Percentiles rank a stretch among this genome's conserved stretches.
These are phyloP conservation scores for Globisporangium nagaii DNA, from an alignment of 352 stramenopile species.

Conservation along the genomic window DNA sequence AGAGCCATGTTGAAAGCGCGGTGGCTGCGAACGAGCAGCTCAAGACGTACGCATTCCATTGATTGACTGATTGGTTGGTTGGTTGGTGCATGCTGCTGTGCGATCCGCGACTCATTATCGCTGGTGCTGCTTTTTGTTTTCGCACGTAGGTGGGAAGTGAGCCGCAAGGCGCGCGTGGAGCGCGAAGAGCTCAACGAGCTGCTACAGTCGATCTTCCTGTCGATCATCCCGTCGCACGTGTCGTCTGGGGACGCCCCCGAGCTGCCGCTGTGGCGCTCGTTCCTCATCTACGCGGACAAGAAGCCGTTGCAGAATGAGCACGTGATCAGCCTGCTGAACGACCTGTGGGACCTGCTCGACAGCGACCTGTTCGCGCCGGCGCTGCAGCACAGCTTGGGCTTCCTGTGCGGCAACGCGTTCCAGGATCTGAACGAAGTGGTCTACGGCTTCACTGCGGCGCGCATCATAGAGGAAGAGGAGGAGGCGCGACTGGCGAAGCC, in stretches of 20 bases:
- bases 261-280: slow-evolving; percentile 46
- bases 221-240: slow-evolving; percentile 36
- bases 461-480: slow-evolving; percentile 23
- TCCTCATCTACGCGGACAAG: slow-evolving; percentile 78
- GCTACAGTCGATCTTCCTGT: slow-evolving; percentile 60
- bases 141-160: slow-evolving; percentile 51
- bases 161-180: slow-evolving; percentile 54
- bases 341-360: slow-evolving; percentile 78
- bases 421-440: slow-evolving; percentile 75
- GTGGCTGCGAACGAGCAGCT: slow-evolving; percentile 46
- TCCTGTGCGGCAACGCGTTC: slow-evolving; percentile 76
- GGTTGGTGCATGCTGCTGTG: not conserved
- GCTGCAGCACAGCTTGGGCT: slow-evolving; percentile 64
- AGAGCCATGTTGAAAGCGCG: slow-evolving; percentile 49
- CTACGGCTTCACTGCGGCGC: slow-evolving; percentile 33
- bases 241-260: slow-evolving; percentile 16
- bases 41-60: slow-evolving; percentile 25
- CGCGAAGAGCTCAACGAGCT: slow-evolving; percentile 72
- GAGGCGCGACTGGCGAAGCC: slow-evolving; percentile 28
- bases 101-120: not conserved
- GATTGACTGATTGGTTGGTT: too few relatives aligned
- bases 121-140: not conserved
- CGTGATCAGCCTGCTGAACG: slow-evolving; percentile 75
- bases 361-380: slow-evolving; percentile 71
- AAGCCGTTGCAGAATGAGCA: slow-evolving; percentile 57